These are phyloP conservation scores for Penicillium sclerotiorum DNA, from an alignment of 2,329 filamentous ascomycete species.

Conservation along the genomic window DNA sequence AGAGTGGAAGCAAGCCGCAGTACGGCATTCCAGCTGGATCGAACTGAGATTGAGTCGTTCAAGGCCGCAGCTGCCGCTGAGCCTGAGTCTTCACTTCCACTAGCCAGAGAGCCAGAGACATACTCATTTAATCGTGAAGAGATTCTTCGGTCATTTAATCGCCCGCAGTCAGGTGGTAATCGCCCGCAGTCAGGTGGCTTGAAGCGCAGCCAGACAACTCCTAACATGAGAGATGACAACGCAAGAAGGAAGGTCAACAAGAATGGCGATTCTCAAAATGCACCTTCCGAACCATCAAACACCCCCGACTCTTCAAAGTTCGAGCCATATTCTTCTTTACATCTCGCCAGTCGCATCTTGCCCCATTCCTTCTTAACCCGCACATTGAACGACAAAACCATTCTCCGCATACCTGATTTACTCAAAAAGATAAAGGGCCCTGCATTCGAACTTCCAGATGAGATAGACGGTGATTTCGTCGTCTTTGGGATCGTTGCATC, in stretches of 20 bases:
- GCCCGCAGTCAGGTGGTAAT: conserved; percentile 29
- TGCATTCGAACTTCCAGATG: conserved; percentile 72
- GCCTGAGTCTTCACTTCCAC: conserved; percentile 38
- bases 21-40: conserved; percentile 47
- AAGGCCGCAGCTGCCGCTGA: conserved; percentile 41
- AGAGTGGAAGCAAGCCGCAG: conserved; percentile 43
- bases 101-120: conserved; percentile 53
- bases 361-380: conserved; percentile 79
- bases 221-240: conserved; percentile 27
- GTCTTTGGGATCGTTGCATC: conserved; percentile 84
- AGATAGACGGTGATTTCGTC: conserved; percentile 86
- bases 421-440: conserved; percentile 80
- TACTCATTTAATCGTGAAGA: conserved; percentile 67
- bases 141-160: conserved; percentile 47
- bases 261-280: conserved; percentile 14
- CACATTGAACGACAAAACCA: conserved; percentile 75
- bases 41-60: conserved; percentile 47
- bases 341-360: conserved; percentile 80
- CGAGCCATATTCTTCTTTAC: conserved; percentile 82
- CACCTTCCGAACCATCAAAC: conserved; percentile 26
- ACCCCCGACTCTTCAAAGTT: conserved; percentile 64
- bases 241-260: conserved; percentile 23
- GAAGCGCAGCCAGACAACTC: conserved; percentile 40
- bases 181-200: conserved; percentile 30
- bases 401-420: conserved; percentile 77